Evolutionary conservation across 2,329 filamentous ascomycete genomes (phyloP).

Genomic region (Rhynchosporium secalis): DNA sequence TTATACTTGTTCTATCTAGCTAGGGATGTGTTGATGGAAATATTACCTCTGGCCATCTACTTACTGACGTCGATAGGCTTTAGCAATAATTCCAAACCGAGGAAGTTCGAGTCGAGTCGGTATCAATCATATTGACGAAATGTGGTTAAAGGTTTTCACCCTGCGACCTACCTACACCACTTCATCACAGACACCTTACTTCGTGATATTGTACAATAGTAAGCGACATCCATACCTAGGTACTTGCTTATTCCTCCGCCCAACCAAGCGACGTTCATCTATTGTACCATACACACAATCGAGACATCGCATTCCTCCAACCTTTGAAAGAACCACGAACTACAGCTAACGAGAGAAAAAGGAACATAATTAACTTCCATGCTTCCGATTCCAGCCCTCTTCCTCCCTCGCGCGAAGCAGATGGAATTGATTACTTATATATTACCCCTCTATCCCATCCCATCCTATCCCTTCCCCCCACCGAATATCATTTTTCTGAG

Average conservation of each 20-base stretch:
- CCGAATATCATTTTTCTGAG: too few relatives aligned
- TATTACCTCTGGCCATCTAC: background rate
- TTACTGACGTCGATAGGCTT: background rate
- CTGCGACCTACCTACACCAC: background rate
- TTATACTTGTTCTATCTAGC: too few relatives aligned
- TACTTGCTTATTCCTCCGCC: background rate
- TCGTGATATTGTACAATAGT: background rate
- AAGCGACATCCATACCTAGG: conserved; percentile 1
- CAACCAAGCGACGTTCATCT: background rate
- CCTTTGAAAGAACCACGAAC: background rate
- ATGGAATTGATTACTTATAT: too few relatives aligned
- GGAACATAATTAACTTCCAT: background rate
- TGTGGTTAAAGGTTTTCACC: background rate
- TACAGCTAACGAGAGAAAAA: background rate
- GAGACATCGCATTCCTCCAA: background rate
- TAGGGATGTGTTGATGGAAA: background rate
- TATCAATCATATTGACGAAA: background rate
- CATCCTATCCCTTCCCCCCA: too few relatives aligned
- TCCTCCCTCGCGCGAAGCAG: background rate
- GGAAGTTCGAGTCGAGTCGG: background rate
- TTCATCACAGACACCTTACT: background rate
- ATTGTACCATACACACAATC: too few relatives aligned
- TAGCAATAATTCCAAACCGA: background rate
- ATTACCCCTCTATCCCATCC: conserved; percentile 6
- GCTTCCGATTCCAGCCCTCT: background rate